Evolutionary conservation across 2,329 filamentous ascomycete species (phyloP).

Genomic region (Penicillium sp.): DNA sequence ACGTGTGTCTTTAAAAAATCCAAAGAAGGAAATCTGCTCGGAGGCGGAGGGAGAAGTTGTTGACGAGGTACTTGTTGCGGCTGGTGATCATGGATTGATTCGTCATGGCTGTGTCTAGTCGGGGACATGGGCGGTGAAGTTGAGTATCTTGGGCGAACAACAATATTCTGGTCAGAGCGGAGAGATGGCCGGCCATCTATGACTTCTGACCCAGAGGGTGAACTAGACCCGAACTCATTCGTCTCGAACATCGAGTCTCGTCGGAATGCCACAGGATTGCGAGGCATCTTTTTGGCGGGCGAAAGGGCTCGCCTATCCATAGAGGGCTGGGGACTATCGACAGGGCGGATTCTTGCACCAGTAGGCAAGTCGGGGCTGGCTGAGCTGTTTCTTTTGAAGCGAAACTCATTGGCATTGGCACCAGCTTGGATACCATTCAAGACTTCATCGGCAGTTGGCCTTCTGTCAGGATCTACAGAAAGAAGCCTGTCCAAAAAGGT

Average conservation of each 20-base stretch:
- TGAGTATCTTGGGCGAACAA: slow-evolving; percentile 34
- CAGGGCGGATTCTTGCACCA: slow-evolving; percentile 39
- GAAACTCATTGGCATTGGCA: slow-evolving; percentile 50
- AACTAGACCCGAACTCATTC: slow-evolving; percentile 13
- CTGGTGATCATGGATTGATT: slow-evolving; percentile 1
- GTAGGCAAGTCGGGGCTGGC: slow-evolving; percentile 34
- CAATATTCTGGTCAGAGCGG: slow-evolving; percentile 32
- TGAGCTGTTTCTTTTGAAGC: slow-evolving; percentile 35
- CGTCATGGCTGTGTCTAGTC: slow-evolving; percentile 15
- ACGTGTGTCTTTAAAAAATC: slow-evolving; percentile 21
- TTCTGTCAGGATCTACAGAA: slow-evolving; percentile 70
- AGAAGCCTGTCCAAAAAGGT: slow-evolving; percentile 78
- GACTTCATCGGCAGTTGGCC: slow-evolving; percentile 85
- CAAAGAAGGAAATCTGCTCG: slow-evolving; percentile 30
- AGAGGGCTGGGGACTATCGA: slow-evolving; percentile 38
- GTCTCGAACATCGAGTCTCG: slow-evolving; percentile 31
- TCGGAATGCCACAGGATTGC: slow-evolving; percentile 22
- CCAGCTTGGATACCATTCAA: slow-evolving; percentile 74
- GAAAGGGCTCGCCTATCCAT: slow-evolving; percentile 29
- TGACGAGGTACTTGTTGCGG: slow-evolving; percentile 20
- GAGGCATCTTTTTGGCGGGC: slow-evolving; percentile 25
- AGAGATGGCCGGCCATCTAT: slow-evolving; percentile 20
- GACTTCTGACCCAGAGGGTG: slow-evolving; percentile 16
- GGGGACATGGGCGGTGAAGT: slow-evolving; percentile 28
- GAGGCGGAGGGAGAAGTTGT: slow-evolving; percentile 47